Evolutionary conservation across 345 rosid genomes (phyloP).

Genomic region (Diplotaxis tenuifolia): DNA sequence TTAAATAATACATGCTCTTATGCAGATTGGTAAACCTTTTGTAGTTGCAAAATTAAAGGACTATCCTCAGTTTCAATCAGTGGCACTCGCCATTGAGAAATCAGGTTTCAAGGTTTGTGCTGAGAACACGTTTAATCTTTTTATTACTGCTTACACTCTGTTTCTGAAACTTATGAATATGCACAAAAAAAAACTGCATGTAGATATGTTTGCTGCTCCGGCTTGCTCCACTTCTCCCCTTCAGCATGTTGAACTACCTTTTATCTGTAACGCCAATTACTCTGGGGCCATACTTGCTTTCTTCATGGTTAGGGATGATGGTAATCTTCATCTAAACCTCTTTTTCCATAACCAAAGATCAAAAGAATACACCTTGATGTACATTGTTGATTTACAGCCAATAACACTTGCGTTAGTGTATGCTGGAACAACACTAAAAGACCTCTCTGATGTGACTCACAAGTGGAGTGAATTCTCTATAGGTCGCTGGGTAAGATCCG

Average conservation of each 20-base stretch:
- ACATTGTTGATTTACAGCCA: slow-evolving; percentile 58
- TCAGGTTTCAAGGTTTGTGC: slow-evolving; percentile 87
- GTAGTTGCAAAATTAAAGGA: slow-evolving; percentile 88
- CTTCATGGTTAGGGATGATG: slow-evolving; percentile 99
- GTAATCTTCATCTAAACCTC: slow-evolving; percentile 39
- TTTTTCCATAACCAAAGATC: background rate
- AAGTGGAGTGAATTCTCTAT: slow-evolving; percentile 91
- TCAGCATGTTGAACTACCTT: slow-evolving; percentile 93
- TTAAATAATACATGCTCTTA: slow-evolving; percentile 14
- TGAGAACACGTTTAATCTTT: background rate
- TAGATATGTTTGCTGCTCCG: slow-evolving; percentile 93
- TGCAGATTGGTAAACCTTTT: slow-evolving; percentile 77
- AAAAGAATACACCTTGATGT: slow-evolving; percentile 16
- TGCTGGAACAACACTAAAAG: slow-evolving; percentile 93
- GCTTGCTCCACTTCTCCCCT: slow-evolving; percentile 94
- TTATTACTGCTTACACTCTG: background rate
- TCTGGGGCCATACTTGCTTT: slow-evolving; percentile 80
- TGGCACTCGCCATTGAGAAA: slow-evolving; percentile 74
- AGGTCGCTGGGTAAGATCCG: slow-evolving; percentile 75
- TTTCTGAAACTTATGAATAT: slow-evolving; percentile 14
- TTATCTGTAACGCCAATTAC: slow-evolving; percentile 89
- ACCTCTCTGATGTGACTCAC: slow-evolving; percentile 98
- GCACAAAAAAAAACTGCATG: slow-evolving; percentile 33
- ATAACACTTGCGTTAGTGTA: slow-evolving; percentile 93
- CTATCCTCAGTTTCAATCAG: slow-evolving; percentile 89